Evolutionary conservation across 352 stramenopile species (phyloP).

Genomic region (Pythium coloratum): DNA sequence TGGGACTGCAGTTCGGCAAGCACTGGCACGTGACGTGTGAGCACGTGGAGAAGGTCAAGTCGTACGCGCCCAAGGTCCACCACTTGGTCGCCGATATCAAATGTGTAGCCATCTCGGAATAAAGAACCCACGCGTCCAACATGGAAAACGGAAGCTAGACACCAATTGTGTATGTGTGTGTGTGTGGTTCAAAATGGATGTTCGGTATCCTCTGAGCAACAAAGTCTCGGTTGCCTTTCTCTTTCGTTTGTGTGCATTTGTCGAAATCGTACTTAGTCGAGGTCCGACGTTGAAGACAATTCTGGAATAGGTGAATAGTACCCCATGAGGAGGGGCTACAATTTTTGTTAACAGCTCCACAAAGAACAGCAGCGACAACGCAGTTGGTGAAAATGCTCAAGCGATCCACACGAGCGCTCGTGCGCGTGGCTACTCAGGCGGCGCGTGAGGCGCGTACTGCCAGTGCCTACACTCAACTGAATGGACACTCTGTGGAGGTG

Average conservation of each 20-base stretch:
- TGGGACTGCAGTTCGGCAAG: constrained; percentile 53
- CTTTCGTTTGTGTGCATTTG: not conserved
- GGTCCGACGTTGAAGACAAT: not conserved
- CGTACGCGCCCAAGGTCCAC: constrained; percentile 89
- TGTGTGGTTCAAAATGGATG: too few relatives aligned
- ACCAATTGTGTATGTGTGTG: too few relatives aligned
- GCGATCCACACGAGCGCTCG: constrained; percentile 2
- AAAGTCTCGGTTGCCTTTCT: not conserved
- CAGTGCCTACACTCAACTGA: not conserved
- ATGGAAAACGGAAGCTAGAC: too few relatives aligned
- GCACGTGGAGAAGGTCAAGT: constrained; percentile 92
- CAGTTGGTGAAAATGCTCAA: constrained; percentile 8
- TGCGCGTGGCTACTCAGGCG: constrained; percentile 5
- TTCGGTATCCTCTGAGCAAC: not conserved
- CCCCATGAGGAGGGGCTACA: not conserved
- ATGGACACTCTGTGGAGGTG: not conserved
- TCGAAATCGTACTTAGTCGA: not conserved
- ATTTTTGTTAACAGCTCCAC: not conserved
- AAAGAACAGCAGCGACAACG: constrained; percentile 15
- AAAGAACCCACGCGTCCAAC: not conserved
- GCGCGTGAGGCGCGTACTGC: constrained; percentile 3
- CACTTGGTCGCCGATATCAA: constrained; percentile 84
- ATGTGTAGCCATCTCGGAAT: constrained; percentile 26
- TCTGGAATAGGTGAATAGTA: constrained; percentile 1
- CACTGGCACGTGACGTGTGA: constrained; percentile 75